A percentile compares a stretch with the other conserved stretches of the same genome.
These are phyloP conservation scores for Immersiella caudata DNA, from an alignment of 495 filamentous ascomycete species.

Conservation along the genomic window DNA sequence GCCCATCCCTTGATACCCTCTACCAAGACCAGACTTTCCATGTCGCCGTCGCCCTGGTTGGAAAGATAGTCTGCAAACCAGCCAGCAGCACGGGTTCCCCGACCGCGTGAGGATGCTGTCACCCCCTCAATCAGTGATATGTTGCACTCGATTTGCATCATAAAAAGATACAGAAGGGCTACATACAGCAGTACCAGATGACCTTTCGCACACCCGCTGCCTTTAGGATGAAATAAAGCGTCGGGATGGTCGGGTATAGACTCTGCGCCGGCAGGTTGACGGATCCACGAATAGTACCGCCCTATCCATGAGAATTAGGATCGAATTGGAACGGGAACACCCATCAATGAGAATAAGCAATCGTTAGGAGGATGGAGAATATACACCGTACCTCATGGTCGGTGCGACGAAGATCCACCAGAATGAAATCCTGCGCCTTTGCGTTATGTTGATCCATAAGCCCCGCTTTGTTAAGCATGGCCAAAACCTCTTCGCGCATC, in stretches of 20 bases:
- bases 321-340: too few relatives aligned
- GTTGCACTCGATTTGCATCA: too few relatives aligned
- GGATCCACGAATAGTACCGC: slow-evolving; percentile 67
- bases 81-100: slow-evolving; percentile 61
- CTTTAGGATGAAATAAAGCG: slow-evolving; percentile 58
- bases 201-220: slow-evolving; percentile 53
- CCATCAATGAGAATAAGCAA: too few relatives aligned
- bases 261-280: slow-evolving; percentile 74
- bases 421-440: not conserved
- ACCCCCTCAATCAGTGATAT: not conserved
- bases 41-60: slow-evolving; percentile 42
- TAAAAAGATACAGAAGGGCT: too few relatives aligned
- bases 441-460: not conserved
- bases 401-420: slow-evolving; percentile 6
- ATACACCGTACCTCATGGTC: slow-evolving; percentile 8
- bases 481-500: not conserved
- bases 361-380: too few relatives aligned
- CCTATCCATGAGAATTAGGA: too few relatives aligned
- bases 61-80: slow-evolving; percentile 69
- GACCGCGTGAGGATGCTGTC: slow-evolving; percentile 64
- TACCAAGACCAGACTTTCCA: slow-evolving; percentile 60
- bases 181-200: slow-evolving; percentile 71
- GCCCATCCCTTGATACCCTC: slow-evolving; percentile 71
- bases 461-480: too few relatives aligned
- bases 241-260: slow-evolving; percentile 60